Evolutionary conservation across 257 asterid species (phyloP).

Genomic region (Solanum chilense): DNA sequence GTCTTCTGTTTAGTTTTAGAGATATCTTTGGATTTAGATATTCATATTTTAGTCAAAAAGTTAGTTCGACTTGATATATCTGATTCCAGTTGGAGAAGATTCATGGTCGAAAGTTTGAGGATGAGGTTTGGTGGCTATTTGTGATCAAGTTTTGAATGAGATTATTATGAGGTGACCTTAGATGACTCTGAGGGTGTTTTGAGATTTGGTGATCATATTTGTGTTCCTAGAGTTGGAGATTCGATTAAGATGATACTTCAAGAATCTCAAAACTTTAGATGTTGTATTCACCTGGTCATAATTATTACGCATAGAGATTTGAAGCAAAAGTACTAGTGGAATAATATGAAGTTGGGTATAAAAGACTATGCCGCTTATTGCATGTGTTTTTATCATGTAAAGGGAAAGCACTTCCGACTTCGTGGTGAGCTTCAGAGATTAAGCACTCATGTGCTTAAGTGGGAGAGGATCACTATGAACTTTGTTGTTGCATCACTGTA

Average conservation of each 20-base stretch:
- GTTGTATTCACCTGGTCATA: neutral
- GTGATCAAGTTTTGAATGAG: neutral
- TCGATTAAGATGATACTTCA: too few species aligned
- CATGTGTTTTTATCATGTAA: neutral
- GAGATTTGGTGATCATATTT: neutral
- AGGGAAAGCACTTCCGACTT: neutral
- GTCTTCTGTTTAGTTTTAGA: too few species aligned
- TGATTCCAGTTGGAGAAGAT: neutral
- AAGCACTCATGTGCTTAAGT: neutral
- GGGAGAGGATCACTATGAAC: neutral
- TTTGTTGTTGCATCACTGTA: too few species aligned
- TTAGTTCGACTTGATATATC: neutral
- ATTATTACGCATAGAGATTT: too few species aligned
- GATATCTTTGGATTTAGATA: neutral
- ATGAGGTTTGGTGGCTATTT: neutral
- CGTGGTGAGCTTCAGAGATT: neutral
- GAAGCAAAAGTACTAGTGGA: neutral
- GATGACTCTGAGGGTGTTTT: neutral
- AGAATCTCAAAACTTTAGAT: too few species aligned
- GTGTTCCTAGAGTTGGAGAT: neutral
- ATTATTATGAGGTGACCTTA: neutral
- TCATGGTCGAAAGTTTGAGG: neutral
- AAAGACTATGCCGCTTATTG: neutral
- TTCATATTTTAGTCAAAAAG: neutral
- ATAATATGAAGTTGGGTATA: neutral